Evolutionary conservation across 345 rosid genomes (phyloP).

Genomic region (Nasturtium officinale): DNA sequence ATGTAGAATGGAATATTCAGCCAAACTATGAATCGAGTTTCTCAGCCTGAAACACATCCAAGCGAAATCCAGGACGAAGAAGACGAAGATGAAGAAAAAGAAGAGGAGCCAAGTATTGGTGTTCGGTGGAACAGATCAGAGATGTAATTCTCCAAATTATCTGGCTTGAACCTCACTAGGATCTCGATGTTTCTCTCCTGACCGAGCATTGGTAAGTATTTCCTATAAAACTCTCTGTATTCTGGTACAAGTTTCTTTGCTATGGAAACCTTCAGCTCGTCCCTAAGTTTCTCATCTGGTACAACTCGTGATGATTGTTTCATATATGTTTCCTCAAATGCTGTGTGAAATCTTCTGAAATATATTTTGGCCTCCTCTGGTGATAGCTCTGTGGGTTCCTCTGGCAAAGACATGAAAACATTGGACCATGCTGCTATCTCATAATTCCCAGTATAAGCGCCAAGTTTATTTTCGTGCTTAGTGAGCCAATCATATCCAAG

Average conservation of each 20-base stretch:
- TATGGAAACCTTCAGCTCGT: conserved; percentile 64
- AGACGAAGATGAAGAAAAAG: conserved; percentile 40
- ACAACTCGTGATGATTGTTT: conserved; percentile 65
- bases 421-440: conserved; percentile 73
- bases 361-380: conserved; percentile 49
- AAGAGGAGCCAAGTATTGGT: conserved; percentile 42
- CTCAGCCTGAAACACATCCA: conserved; percentile 45
- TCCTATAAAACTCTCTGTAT: conserved; percentile 60
- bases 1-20: conserved; percentile 15
- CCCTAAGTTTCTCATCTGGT: conserved; percentile 60
- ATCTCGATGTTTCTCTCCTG: conserved; percentile 49
- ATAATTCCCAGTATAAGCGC: conserved; percentile 58
- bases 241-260: conserved; percentile 60
- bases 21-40: conserved; percentile 8
- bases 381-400: conserved; percentile 43
- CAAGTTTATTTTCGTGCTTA: conserved; percentile 55
- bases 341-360: conserved; percentile 60
- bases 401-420: conserved; percentile 61
- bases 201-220: conserved; percentile 36
- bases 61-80: conserved; percentile 39
- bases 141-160: conserved; percentile 66
- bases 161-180: conserved; percentile 55
- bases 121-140: conserved; percentile 73
- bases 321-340: conserved; percentile 73
- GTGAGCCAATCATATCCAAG: conserved; percentile 81